These are phyloP conservation scores for Zymoseptoria crescenta DNA, from an alignment of 2,329 filamentous ascomycete genomes.

Conservation along the genomic window DNA sequence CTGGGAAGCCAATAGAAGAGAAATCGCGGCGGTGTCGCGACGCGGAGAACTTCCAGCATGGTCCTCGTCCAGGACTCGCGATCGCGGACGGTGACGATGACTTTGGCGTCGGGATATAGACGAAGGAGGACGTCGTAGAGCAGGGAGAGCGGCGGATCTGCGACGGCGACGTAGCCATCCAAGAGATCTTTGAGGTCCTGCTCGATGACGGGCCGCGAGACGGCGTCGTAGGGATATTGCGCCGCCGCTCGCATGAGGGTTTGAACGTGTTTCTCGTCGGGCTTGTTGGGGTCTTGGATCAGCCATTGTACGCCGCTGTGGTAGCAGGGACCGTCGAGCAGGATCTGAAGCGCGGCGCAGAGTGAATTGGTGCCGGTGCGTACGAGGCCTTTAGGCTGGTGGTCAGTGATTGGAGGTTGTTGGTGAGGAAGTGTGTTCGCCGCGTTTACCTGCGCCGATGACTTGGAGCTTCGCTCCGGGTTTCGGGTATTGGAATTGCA, in stretches of 20 bases:
- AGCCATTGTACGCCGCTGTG: constrained; percentile 40
- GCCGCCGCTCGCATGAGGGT: background rate
- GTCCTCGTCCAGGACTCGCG: constrained; percentile 2
- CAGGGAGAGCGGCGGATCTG: constrained; percentile 39
- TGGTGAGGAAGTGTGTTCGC: too few relatives aligned
- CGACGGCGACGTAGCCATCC: constrained; percentile 41
- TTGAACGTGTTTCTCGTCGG: constrained; percentile 8
- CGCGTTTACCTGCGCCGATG: constrained; percentile 31
- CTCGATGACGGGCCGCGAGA: constrained; percentile 24
- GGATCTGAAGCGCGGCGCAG: constrained; percentile 39
- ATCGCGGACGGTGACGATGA: constrained; percentile 27
- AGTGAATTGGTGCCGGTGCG: constrained; percentile 47
- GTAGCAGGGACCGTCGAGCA: constrained; percentile 43
- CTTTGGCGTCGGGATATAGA: constrained; percentile 43
- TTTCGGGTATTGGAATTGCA: background rate
- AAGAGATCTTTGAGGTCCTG: constrained; percentile 31
- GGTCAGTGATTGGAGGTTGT: background rate
- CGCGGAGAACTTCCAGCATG: constrained; percentile 2
- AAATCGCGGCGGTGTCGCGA: constrained; percentile 3
- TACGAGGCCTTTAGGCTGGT: constrained; percentile 28
- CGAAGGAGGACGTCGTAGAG: constrained; percentile 41
- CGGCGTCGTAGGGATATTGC: constrained; percentile 12
- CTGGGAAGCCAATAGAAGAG: constrained; percentile 12
- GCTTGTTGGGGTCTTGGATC: background rate
- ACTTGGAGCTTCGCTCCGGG: constrained; percentile 29